Conservation (phyloP, 2,329 filamentous ascomycete genomes). For the Botrytis fragariae region DNA sequence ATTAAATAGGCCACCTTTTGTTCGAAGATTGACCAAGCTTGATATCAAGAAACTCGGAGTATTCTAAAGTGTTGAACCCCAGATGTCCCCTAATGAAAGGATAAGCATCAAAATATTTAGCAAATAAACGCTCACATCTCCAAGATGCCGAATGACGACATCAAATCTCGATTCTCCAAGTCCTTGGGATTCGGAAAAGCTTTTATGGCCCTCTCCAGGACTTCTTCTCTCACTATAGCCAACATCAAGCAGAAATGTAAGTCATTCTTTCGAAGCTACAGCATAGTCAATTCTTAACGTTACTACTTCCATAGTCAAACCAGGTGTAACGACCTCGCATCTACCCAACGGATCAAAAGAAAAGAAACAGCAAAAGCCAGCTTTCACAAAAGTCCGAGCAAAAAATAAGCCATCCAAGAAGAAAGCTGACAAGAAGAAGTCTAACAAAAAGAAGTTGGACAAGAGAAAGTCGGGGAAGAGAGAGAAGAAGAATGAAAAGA, state of each 20-base stretch:
- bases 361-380: background rate
- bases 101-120: background rate
- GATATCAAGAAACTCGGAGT: background rate
- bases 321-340: background rate
- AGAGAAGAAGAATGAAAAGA: background rate
- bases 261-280: background rate
- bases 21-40: fast-evolving
- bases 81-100: background rate
- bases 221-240: background rate
- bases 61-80: fast-evolving
- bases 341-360: background rate
- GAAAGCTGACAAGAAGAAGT: background rate
- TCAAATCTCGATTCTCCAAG: fast-evolving
- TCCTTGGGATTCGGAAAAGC: background rate
- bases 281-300: background rate
- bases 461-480: background rate
- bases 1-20: fast-evolving
- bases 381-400: background rate
- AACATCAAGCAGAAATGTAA: background rate
- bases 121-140: background rate
- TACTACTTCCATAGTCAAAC: background rate
- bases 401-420: background rate
- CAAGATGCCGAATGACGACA: background rate
- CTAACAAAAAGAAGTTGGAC: too few species aligned
- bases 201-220: background rate